Evolutionary conservation across 805 yeast genomes (phyloP), one percentile per base, ranked within the genome.

Genomic region (Candida koratica): DNA sequence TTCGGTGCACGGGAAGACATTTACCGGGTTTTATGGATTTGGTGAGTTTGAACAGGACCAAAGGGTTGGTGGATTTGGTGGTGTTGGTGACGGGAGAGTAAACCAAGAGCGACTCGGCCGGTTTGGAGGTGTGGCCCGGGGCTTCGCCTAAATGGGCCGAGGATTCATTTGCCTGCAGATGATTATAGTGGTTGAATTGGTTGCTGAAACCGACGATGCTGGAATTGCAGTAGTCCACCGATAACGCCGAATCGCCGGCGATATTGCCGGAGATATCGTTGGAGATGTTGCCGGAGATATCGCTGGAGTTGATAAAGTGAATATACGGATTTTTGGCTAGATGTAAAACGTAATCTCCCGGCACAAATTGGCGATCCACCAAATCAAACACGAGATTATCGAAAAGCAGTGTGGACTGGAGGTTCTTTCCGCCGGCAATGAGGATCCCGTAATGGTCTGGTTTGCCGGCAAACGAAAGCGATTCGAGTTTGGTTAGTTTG

Each of bases 341-440:
- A 12, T 32, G 28, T 22, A 40, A 29, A 13, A 15, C n/a, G n/a
- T 11, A 29, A 23, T 19, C 4, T 4, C 39, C 32, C 4, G 43
- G 47, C 25, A 63, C 60, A 41, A 61, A 67, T 28, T 45, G 48
- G 15, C 53, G 58, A 9, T 64, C 67, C 1, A 64, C 68, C 36
- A 75, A 45, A 46, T 75, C 82, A 45, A 57, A 77, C 11, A 71
- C 49, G 10, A 56, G 58, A 28, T 69, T 58, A 28, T 51, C 61
- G 44, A 52, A 59, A 27, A 61, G 47, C 6, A 48, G 53, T 6
- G 48, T 44, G 28, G 65, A 65, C 34, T 58, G 35, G 5, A 39
- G 51, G 44, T 68, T 71, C 38, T 61, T 53, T 1, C 84, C 84
- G 7, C 84, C 84, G 2, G 71, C 61, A n/a, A 76, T 60, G 15